Evolutionary conservation across 1,284 basidiomycete species (phyloP), one percentile per base, ranked within the genome.

Genomic region (Xerocomus minutiporus): DNA sequence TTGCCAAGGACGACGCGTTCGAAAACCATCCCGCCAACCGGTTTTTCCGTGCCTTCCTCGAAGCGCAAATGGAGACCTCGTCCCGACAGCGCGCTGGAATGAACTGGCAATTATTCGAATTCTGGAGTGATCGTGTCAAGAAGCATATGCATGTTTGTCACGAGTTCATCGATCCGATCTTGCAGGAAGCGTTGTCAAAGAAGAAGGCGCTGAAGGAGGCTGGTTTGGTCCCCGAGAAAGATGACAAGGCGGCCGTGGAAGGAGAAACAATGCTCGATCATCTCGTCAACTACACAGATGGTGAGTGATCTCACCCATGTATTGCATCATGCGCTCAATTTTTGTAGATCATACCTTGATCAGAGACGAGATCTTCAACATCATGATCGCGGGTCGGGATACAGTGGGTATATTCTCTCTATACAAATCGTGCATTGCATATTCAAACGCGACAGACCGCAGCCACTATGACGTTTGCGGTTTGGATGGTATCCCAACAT

Each of bases 401-500:
- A 79, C 78, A 5, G 78, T 77, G 48, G 51, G 72, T 52, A 17
- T 8, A 8, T 7, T 12, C 51, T 48, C 39, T 12, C 3, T 28
- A 13, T 0, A 7, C 34, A 15, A 29, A 45, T 45, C 1, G 3
- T 0, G 5, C 7, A 23, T 42, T 26, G 3, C 4, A 5, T 41
- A 9, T 7, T 45, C 17, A 34, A 41, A 39, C 8, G 1, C 39
- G 15, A 56, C 48, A 83, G 56, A 85, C 82, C 0, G 78, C 81
- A 7, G 65, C 73, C 4, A 78, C 77, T 0, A 60, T 85, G 17
- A 81, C 80, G 0, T 81, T 78, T 55, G 66, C 70, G 1, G 55
- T 82, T 5, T 86, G 84, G 62, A 75, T 80, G 67, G 69, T 86
- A 8, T 70, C 82, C 4, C 69, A 73, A 29, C 71, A 86, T 55